A percentile compares a stretch with the other conserved stretches of the same genome.
Conservation (phyloP, 2,329 filamentous ascomycete species). For the Aschersonia sp. region DNA sequence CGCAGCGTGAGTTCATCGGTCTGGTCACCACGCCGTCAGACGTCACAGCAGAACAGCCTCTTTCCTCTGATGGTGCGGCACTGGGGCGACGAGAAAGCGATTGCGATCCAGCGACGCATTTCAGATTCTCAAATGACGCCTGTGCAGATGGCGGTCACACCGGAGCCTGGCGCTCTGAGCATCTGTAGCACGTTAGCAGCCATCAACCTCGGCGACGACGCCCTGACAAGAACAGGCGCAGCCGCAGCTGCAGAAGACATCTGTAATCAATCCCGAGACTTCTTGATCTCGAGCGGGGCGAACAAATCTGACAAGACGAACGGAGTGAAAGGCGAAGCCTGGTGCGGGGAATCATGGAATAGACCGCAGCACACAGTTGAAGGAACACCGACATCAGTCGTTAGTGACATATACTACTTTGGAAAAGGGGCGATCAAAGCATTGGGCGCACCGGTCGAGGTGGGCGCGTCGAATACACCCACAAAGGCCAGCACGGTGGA, state of each 20-base stretch:
- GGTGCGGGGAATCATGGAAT: neutral
- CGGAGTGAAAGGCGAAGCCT: neutral
- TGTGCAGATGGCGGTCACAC: neutral
- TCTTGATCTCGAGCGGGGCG: no score
- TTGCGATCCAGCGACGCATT: constrained; percentile 5
- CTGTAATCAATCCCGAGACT: no score
- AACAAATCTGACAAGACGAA: neutral
- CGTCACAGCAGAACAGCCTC: constrained; percentile 21
- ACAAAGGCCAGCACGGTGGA: neutral
- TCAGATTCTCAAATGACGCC: constrained; percentile 3
- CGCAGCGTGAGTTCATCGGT: constrained; percentile 31
- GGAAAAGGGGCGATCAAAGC: constrained; percentile 3
- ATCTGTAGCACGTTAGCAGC: neutral
- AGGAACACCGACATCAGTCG: neutral
- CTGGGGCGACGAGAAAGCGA: constrained; percentile 31
- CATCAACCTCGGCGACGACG: no score
- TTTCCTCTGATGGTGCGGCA: constrained; percentile 30
- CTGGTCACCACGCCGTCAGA: constrained; percentile 31
- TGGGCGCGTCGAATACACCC: neutral
- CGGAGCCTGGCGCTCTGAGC: neutral
- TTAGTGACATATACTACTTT: constrained; percentile 4
- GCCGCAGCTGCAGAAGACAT: neutral
- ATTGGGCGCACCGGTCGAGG: neutral
- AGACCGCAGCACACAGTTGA: neutral
- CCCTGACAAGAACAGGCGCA: neutral